A percentile compares a stretch with the other conserved stretches of the same genome.
Evolutionary conservation across 805 yeast species (phyloP).

Genomic region (Pichia deserticola): DNA sequence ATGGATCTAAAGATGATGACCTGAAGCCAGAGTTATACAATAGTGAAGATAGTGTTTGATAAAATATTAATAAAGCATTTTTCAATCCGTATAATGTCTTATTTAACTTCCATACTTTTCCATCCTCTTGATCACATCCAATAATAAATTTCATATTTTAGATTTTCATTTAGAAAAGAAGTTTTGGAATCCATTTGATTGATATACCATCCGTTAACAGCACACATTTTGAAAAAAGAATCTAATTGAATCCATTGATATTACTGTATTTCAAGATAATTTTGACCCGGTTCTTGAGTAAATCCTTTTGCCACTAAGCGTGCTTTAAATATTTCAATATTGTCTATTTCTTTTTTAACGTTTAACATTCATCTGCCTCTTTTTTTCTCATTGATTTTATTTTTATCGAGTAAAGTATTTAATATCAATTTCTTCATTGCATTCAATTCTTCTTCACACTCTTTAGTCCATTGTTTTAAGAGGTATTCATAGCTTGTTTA

Average conservation of each 20-base stretch:
- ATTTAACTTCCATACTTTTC: constrained; percentile 1
- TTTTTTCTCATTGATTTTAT: too few species aligned
- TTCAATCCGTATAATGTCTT: constrained; percentile 4
- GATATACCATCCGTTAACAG: background rate
- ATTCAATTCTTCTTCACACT: too few species aligned
- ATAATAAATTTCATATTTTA: constrained; percentile 6
- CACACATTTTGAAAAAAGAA: background rate
- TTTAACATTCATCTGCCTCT: too few species aligned
- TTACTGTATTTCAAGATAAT: constrained; percentile 5
- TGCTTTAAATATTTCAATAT: constrained; percentile 5
- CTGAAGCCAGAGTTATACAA: background rate
- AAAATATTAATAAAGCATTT: constrained; percentile 1
- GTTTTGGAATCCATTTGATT: constrained; percentile 10
- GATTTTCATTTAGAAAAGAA: constrained; percentile 7
- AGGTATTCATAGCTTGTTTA: too few species aligned
- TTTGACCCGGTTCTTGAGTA: constrained; percentile 4
- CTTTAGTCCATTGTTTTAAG: too few species aligned
- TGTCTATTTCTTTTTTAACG: background rate
- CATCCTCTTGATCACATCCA: background rate
- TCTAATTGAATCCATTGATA: constrained; percentile 3
- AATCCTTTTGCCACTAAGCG: constrained; percentile 9
- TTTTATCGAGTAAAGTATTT: too few species aligned
- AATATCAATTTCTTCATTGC: too few species aligned
- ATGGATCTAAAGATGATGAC: constrained; percentile 1
- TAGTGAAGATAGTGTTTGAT: background rate